These are phyloP conservation scores for Termitomyces sp. DNA, from an alignment of 768 basidiomycete genomes.

Conservation along the genomic window DNA sequence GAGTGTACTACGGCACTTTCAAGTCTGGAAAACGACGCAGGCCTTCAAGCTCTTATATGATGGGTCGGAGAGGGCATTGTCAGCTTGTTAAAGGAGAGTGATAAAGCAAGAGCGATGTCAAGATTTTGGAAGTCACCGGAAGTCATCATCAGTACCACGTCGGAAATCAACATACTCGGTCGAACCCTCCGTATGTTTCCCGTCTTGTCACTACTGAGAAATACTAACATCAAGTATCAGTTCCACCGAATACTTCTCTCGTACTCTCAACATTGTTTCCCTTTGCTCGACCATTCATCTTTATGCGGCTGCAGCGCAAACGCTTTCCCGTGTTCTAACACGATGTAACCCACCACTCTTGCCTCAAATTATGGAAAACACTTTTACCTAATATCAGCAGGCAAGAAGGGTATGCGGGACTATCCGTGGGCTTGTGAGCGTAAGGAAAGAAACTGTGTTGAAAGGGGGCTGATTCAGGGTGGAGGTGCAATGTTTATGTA, in stretches of 20 bases:
- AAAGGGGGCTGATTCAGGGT: slow-evolving; percentile 80
- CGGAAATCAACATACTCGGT: slow-evolving; percentile 88
- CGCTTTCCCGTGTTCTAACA: slow-evolving; percentile 76
- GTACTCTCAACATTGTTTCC: slow-evolving; percentile 87
- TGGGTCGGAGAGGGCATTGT: slow-evolving; percentile 93
- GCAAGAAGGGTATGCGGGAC: slow-evolving; percentile 83
- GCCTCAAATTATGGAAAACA: slow-evolving; percentile 90
- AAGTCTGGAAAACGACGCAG: slow-evolving; percentile 85
- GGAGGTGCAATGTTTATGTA: slow-evolving; percentile 80
- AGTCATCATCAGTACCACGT: slow-evolving; percentile 78
- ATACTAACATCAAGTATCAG: slow-evolving; percentile 38
- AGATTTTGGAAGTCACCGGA: slow-evolving; percentile 76
- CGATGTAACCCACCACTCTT: slow-evolving; percentile 87
- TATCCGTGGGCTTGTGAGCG: slow-evolving; percentile 78
- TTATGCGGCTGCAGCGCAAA: slow-evolving; percentile 79
- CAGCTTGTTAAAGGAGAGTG: slow-evolving; percentile 51
- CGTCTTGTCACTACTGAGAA: background rate
- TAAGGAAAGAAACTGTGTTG: slow-evolving; percentile 81
- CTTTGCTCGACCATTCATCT: slow-evolving; percentile 65
- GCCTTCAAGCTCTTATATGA: slow-evolving; percentile 85
- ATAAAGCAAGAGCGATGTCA: slow-evolving; percentile 65
- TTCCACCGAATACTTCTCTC: slow-evolving; percentile 95
- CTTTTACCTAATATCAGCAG: slow-evolving; percentile 73
- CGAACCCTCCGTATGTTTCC: slow-evolving; percentile 86
- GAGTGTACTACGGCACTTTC: slow-evolving; percentile 89